Conservation (phyloP, 2,329 filamentous ascomycete genomes). For the Atkinsonella hypoxylon region DNA sequence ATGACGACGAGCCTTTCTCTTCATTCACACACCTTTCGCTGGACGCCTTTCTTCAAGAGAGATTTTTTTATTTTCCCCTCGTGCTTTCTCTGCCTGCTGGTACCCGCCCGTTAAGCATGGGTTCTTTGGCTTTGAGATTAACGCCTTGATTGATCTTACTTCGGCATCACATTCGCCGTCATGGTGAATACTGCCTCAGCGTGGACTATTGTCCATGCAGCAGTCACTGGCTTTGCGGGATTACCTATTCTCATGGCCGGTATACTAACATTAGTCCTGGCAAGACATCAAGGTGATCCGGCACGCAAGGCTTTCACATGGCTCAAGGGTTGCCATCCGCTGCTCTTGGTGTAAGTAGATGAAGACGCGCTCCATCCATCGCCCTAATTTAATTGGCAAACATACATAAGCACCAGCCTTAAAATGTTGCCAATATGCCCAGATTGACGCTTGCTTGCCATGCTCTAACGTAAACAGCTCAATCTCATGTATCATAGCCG, state of each 20-base stretch:
- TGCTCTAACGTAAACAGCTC: neutral
- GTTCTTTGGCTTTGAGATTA: neutral
- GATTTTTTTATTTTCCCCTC: neutral
- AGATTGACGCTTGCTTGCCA: neutral
- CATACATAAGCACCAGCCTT: too few species aligned
- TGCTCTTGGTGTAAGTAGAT: constrained; percentile 5
- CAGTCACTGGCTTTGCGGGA: constrained; percentile 6
- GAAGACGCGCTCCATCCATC: neutral
- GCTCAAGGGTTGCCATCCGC: constrained; percentile 6
- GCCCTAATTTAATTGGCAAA: neutral
- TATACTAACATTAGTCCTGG: constrained; percentile 3
- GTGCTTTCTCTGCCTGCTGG: neutral
- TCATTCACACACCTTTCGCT: neutral
- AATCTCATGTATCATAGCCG: constrained; percentile 5
- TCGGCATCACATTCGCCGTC: neutral
- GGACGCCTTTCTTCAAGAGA: neutral
- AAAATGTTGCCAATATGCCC: too few species aligned
- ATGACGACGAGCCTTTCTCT: neutral
- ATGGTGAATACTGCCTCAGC: constrained; percentile 3
- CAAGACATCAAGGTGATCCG: constrained; percentile 3
- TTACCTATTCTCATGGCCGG: constrained; percentile 5
- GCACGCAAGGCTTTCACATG: constrained; percentile 5
- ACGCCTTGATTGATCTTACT: neutral
- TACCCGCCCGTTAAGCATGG: constrained; percentile 1
- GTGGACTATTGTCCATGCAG: constrained; percentile 8